These are phyloP conservation scores for Circinella minor DNA, from an alignment of 371 early-diverging fungal genomes.

Conservation along the genomic window DNA sequence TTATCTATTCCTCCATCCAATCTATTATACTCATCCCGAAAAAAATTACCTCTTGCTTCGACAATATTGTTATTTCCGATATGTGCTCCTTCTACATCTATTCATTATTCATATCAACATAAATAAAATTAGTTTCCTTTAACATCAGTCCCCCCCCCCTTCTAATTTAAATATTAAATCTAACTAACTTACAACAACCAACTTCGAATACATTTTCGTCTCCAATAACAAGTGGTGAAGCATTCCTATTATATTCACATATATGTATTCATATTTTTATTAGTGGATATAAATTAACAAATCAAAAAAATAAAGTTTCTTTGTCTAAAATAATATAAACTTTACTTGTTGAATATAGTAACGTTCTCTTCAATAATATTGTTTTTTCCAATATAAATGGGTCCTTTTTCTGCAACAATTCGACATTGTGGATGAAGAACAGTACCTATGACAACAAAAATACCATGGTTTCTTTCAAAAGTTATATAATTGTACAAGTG, in stretches of 20 bases:
- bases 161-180: too few species aligned
- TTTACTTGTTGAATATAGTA: conserved; percentile 74
- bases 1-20: neutral
- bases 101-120: neutral
- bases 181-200: conserved; percentile 62
- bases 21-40: neutral
- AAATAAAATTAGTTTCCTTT: neutral
- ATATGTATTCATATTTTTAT: too few species aligned
- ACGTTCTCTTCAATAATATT: conserved; percentile 82
- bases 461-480: neutral
- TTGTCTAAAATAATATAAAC: neutral
- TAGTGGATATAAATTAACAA: neutral
- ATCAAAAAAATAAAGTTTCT: neutral
- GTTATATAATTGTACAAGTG: neutral
- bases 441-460: conserved; percentile 48
- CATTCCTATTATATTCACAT: conserved; percentile 27
- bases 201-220: conserved; percentile 82
- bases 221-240: conserved; percentile 68
- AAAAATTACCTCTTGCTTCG: conserved; percentile 65
- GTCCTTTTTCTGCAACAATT: conserved; percentile 72
- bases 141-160: neutral
- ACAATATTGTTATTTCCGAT: conserved; percentile 74
- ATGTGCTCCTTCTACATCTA: conserved; percentile 72
- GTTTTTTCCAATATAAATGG: conserved; percentile 73
- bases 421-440: conserved; percentile 78